Evolutionary conservation across 495 filamentous ascomycete species (phyloP).

Genomic region (Daldinia bambusicola): DNA sequence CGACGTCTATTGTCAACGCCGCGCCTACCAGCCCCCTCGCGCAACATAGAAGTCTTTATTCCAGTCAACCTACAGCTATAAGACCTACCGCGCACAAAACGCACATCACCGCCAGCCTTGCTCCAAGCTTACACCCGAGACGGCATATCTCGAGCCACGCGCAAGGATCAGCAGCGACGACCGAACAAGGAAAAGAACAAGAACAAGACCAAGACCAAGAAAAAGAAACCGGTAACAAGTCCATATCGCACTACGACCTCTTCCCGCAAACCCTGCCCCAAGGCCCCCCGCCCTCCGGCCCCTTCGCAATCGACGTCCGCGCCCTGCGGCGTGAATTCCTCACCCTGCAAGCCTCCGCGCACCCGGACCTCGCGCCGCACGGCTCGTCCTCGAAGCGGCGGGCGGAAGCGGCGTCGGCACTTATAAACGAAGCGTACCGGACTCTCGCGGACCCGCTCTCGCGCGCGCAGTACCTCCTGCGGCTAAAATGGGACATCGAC

Average conservation of each 20-base stretch:
- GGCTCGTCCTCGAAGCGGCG: conserved; percentile 49
- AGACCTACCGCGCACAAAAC: background rate
- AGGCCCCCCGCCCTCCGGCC: conserved; percentile 80
- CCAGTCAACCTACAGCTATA: background rate
- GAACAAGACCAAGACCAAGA: background rate
- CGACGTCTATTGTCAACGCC: conserved; percentile 15
- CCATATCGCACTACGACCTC: conserved; percentile 78
- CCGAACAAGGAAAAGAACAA: background rate
- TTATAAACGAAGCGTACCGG: conserved; percentile 89
- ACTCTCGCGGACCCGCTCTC: conserved; percentile 79
- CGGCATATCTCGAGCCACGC: conserved; percentile 13
- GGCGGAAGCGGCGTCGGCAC: conserved; percentile 77
- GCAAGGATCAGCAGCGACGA: background rate
- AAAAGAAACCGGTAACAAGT: conserved; percentile 45
- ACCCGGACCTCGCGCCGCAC: conserved; percentile 72
- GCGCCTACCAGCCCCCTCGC: background rate
- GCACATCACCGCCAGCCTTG: conserved; percentile 3
- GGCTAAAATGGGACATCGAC: conserved; percentile 72
- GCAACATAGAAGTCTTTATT: background rate
- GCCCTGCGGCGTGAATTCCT: conserved; percentile 86
- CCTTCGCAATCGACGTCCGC: conserved; percentile 76
- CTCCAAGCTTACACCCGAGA: conserved; percentile 5
- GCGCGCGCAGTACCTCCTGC: conserved; percentile 85
- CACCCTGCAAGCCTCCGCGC: conserved; percentile 76
- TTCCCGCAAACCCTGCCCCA: conserved; percentile 84